Percentiles rank a stretch among this genome's conserved stretches.
These are phyloP conservation scores for Glycine latifolia DNA, from an alignment of 306 rosid species.

Conservation along the genomic window DNA sequence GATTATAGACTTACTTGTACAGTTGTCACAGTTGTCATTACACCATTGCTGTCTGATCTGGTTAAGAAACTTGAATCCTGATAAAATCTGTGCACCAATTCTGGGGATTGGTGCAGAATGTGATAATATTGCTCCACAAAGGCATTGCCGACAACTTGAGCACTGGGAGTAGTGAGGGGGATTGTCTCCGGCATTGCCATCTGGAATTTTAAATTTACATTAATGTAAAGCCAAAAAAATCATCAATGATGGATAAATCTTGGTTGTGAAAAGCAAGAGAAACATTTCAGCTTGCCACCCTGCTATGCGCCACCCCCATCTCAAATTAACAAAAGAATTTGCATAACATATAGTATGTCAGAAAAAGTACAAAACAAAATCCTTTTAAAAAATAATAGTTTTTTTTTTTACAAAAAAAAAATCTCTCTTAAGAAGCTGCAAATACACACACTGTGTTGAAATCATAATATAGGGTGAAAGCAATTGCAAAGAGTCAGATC, in stretches of 20 bases:
- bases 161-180: conserved; percentile 77
- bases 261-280: not conserved
- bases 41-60: conserved; percentile 77
- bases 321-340: conserved; percentile 27
- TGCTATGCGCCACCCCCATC: conserved; percentile 1
- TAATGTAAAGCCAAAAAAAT: conserved; percentile 8
- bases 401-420: not conserved
- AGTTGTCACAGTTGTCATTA: conserved; percentile 79
- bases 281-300: conserved; percentile 4
- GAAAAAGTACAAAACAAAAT: not conserved
- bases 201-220: conserved; percentile 48
- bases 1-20: conserved; percentile 66
- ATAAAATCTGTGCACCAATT: conserved; percentile 86
- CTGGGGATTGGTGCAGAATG: conserved; percentile 90
- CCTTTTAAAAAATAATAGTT: not conserved
- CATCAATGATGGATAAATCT: not conserved
- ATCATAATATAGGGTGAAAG: not conserved
- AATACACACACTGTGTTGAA: not conserved
- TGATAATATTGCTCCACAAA: conserved; percentile 97
- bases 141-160: conserved; percentile 94
- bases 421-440: not conserved
- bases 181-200: conserved; percentile 88
- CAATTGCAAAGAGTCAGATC: not conserved
- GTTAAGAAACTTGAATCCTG: conserved; percentile 85
- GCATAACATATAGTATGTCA: not conserved